Conservation (phyloP, 768 basidiomycete genomes). For the Leccinum subtestaceum region DNA sequence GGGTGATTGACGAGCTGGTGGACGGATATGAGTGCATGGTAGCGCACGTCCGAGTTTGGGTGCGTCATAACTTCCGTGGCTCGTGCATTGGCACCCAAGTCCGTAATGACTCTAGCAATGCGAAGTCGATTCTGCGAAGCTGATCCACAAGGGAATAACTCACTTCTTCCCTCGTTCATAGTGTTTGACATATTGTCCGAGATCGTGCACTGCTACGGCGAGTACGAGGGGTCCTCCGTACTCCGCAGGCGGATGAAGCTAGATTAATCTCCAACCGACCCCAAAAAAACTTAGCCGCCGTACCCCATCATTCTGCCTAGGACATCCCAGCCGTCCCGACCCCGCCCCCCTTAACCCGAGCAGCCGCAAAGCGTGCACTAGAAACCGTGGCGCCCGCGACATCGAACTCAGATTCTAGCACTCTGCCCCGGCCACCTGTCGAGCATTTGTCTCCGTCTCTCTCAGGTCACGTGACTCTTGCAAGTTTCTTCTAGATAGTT, state of each 20-base stretch:
- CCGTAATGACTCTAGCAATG: slow-evolving; percentile 62
- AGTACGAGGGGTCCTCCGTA: slow-evolving; percentile 72
- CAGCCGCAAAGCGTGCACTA: too few relatives aligned
- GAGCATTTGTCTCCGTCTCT: too few relatives aligned
- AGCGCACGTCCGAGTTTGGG: slow-evolving; percentile 82
- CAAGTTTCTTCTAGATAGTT: too few relatives aligned
- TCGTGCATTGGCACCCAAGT: slow-evolving; percentile 81
- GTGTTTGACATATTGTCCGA: slow-evolving; percentile 92
- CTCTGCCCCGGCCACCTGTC: too few relatives aligned
- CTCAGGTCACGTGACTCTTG: too few relatives aligned
- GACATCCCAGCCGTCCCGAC: too few relatives aligned
- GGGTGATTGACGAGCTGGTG: slow-evolving; percentile 91
- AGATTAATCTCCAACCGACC: not conserved
- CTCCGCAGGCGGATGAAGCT: slow-evolving; percentile 58
- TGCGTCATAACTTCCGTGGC: slow-evolving; percentile 95
- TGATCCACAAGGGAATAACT: slow-evolving; percentile 20
- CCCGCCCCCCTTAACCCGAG: too few relatives aligned
- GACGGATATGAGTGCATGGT: slow-evolving; percentile 86
- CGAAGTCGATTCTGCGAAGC: not conserved
- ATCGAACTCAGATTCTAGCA: too few relatives aligned
- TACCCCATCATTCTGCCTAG: too few relatives aligned
- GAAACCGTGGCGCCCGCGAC: too few relatives aligned
- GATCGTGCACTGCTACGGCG: slow-evolving; percentile 89
- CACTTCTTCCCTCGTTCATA: slow-evolving; percentile 92
- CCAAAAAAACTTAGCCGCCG: too few relatives aligned